phyloP scores from a whole-genome alignment of 768 basidiomycete species.

The Boletus edulis region DNA sequence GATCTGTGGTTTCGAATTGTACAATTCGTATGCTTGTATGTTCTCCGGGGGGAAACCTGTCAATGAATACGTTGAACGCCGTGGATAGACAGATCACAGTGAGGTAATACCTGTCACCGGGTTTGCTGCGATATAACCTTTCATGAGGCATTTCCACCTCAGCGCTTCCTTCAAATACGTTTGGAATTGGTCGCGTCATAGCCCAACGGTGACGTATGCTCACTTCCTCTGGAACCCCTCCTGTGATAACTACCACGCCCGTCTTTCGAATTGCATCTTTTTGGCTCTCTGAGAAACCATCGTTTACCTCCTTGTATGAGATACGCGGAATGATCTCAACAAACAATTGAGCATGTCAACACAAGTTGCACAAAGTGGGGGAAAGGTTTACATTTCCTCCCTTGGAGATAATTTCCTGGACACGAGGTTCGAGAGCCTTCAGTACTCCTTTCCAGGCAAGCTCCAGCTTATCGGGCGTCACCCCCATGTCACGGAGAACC shows the following conservation, averaged over 20 bases:
- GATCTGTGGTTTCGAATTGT: slow-evolving; percentile 64
- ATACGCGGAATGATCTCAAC: slow-evolving; percentile 53
- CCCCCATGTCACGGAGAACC: slow-evolving; percentile 41
- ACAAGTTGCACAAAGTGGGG: neutral
- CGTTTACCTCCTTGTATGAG: slow-evolving; percentile 40
- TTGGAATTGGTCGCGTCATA: neutral
- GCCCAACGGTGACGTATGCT: slow-evolving; percentile 16
- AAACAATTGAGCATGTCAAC: neutral
- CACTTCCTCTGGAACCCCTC: slow-evolving; percentile 54
- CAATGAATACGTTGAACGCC: neutral
- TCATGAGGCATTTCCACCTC: slow-evolving; percentile 53
- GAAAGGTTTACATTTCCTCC: slow-evolving; percentile 45
- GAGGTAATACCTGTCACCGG: slow-evolving; percentile 46
- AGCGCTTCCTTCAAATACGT: slow-evolving; percentile 47
- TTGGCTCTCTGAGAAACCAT: slow-evolving; percentile 47
- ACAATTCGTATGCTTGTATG: slow-evolving; percentile 73
- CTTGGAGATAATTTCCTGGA: slow-evolving; percentile 44
- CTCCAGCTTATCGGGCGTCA: slow-evolving; percentile 27
- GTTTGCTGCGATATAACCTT: slow-evolving; percentile 54
- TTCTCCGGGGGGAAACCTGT: slow-evolving; percentile 65
- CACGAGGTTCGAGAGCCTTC: slow-evolving; percentile 42
- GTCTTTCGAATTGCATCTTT: slow-evolving; percentile 43
- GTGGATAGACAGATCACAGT: neutral
- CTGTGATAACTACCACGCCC: slow-evolving; percentile 57
- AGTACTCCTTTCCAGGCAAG: slow-evolving; percentile 58